These are phyloP conservation scores for Chaetomium fimeti DNA, from an alignment of 495 filamentous ascomycete species.

Conservation along the genomic window DNA sequence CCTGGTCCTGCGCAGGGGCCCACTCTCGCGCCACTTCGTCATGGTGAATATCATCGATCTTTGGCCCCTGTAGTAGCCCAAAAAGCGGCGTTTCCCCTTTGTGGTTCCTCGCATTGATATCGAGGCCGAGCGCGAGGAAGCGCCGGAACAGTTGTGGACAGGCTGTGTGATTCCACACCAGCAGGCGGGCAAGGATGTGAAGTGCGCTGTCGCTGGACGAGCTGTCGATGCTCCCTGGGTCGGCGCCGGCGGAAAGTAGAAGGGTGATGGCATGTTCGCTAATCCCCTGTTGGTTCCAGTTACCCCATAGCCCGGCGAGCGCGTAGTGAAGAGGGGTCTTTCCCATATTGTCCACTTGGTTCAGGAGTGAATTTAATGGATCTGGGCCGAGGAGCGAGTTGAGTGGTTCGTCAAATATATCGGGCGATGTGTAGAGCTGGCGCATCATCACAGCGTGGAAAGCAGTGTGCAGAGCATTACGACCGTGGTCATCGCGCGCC, in stretches of 20 bases:
- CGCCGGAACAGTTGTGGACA: constrained; percentile 20
- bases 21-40: not conserved
- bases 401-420: not conserved
- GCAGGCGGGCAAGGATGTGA: constrained; percentile 21
- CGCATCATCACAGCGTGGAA: not conserved
- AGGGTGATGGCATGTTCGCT: not conserved
- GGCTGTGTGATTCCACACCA: constrained; percentile 2
- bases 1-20: not conserved
- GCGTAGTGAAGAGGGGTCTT: constrained; percentile 25
- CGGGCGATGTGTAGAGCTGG: not conserved
- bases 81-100: constrained; percentile 39
- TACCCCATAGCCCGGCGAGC: constrained; percentile 1
- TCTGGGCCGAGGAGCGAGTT: not conserved
- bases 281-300: not conserved
- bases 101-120: constrained; percentile 37
- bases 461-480: constrained; percentile 24
- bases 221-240: constrained; percentile 21
- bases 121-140: constrained; percentile 29
- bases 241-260: constrained; percentile 27
- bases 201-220: constrained; percentile 32
- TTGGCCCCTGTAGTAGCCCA: constrained; percentile 18
- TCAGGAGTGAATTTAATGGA: constrained; percentile 16
- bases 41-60: not conserved
- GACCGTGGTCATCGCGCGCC: constrained; percentile 16
- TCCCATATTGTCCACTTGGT: constrained; percentile 20